Evolutionary conservation across 2,329 filamentous ascomycete genomes (phyloP), one percentile per base, ranked within the genome.

Genomic region (Gaeumannomyces tritici): DNA sequence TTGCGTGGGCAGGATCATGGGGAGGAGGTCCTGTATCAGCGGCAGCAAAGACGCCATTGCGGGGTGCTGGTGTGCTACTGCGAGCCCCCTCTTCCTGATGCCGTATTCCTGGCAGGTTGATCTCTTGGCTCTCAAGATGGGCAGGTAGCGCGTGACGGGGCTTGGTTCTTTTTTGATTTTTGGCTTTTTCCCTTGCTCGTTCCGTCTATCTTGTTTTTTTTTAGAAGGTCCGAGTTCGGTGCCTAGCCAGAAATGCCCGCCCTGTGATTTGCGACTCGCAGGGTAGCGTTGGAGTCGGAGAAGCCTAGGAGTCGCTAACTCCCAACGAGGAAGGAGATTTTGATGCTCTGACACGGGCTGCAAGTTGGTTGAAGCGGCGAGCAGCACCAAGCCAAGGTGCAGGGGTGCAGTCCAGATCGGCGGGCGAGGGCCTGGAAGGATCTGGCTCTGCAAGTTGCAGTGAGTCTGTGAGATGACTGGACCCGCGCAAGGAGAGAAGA

Each of bases 1-100:
- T n/a, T 76, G 73, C 4, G 79, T 76, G 2, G 83, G 82, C 70
- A 85, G 73, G 63, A 86, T 79, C 79, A 86, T 85, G 64, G 83
- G 83, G 59, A 86, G 73, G 59, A 86, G 74, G 66, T 85, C 83
- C 65, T 81, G 80, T 62, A 86, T 75, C 64, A 86, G 70, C 31
- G 83, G 81, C 33, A 86, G 70, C 12, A 86, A 70, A 28, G 80
- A 79, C 59, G 80, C 76, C 83, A 85, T 83, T 59, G 60, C 42
- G 42, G 42, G 42, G 42, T 51, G 42, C 18, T 24, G 21, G 21
- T 11, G 42, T 13, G 15, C n/a, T 47, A 12, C 18, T 47, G 21
- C 42, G 18, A 51, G n/a, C 42, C 21, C 42, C 42, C 42, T 42
- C 35, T n/a, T 18, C 21, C 42, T 51, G 18, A 51, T 51, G 12